phyloP scores from a whole-genome alignment of 805 yeast genomes.

The Pichia manshurica region DNA sequence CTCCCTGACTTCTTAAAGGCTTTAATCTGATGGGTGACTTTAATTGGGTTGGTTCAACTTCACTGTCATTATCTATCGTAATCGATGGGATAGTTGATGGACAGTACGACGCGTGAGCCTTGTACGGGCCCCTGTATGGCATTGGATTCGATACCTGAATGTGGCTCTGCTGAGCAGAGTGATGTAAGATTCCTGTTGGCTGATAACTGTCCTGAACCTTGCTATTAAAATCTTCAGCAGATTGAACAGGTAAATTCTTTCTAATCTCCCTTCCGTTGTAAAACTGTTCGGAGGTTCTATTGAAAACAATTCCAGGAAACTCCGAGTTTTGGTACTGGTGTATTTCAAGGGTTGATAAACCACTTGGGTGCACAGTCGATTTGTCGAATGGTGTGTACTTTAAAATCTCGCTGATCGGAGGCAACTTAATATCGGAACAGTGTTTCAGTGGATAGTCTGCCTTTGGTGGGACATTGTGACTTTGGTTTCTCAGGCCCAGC shows the following conservation, averaged over 20 bases:
- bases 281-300: conserved; percentile 9
- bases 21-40: not conserved
- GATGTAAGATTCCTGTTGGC: no score
- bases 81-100: not conserved
- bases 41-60: not conserved
- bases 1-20: not conserved
- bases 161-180: no score
- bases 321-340: conserved; percentile 9
- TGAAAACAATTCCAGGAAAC: conserved; percentile 7
- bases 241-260: not conserved
- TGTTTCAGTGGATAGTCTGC: conserved; percentile 11
- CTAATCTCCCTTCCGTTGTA: conserved; percentile 9
- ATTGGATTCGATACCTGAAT: no score
- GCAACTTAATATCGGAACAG: conserved; percentile 19
- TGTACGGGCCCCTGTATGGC: no score
- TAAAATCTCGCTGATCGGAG: conserved; percentile 18
- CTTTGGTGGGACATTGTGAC: conserved; percentile 16
- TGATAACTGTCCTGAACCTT: no score
- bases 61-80: not conserved
- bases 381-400: conserved; percentile 17
- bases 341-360: conserved; percentile 13
- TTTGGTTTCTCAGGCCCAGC: not conserved
- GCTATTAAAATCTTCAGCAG: no score
- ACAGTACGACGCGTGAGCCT: no score
- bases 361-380: conserved; percentile 17